A percentile compares a stretch with the other conserved stretches of the same genome.
Conservation (phyloP, 768 basidiomycete genomes). For the Lentinus tigrinus region DNA sequence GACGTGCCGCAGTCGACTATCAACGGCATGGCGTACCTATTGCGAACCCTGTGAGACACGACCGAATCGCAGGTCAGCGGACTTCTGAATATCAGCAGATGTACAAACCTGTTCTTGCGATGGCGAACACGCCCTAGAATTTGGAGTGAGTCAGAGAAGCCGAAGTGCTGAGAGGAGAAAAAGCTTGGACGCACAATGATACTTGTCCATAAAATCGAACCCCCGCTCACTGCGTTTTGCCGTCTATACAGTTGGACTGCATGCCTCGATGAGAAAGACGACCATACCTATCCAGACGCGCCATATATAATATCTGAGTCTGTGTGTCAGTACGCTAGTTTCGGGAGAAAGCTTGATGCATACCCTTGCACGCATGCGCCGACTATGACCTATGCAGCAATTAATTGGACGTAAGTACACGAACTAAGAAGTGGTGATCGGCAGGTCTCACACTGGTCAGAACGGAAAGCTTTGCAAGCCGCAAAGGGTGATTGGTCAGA, state of each 20-base stretch:
- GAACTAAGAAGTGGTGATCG: no score
- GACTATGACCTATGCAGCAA: not conserved
- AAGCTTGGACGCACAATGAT: not conserved
- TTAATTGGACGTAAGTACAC: no score
- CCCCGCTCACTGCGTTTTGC: constrained; percentile 11
- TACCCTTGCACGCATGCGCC: constrained; percentile 12
- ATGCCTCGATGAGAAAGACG: not conserved
- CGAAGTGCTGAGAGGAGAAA: no score
- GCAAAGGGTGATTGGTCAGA: no score
- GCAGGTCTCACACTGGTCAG: no score
- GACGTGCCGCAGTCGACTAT: no score
- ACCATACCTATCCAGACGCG: constrained; percentile 12
- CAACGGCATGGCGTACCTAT: constrained; percentile 8
- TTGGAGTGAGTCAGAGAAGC: not conserved
- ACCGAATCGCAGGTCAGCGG: not conserved
- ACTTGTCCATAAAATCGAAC: not conserved
- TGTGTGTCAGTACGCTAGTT: not conserved
- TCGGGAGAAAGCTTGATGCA: not conserved
- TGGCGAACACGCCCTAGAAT: not conserved
- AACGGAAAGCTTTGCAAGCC: no score
- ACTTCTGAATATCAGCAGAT: not conserved
- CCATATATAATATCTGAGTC: constrained; percentile 13
- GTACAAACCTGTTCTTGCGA: constrained; percentile 3
- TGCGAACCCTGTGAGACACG: not conserved
- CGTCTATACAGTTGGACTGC: no score